Evolutionary conservation across 495 filamentous ascomycete genomes (phyloP).

Genomic region (Pyrenula aspistea): DNA sequence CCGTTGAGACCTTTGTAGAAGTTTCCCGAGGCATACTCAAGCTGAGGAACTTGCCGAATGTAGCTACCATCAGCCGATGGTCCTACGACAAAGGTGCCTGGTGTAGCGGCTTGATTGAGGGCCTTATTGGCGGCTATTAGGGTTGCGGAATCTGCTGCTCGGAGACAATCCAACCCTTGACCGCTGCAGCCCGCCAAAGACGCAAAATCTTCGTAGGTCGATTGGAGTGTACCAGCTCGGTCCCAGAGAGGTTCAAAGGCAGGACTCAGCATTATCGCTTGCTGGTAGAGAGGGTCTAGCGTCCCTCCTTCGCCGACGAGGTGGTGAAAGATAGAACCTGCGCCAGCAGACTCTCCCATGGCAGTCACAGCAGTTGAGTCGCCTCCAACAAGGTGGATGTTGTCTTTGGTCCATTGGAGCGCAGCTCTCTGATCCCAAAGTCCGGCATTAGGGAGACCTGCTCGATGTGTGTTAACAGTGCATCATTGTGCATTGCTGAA

Average conservation of each 20-base stretch:
- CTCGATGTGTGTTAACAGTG: not conserved
- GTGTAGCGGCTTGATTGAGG: conserved; percentile 15
- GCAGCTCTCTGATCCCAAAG: conserved; percentile 37
- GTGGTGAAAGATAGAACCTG: conserved; percentile 28
- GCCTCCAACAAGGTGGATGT: conserved; percentile 32
- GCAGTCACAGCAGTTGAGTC: conserved; percentile 30
- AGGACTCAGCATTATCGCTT: conserved; percentile 34
- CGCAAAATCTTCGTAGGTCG: conserved; percentile 30
- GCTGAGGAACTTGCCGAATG: conserved; percentile 28
- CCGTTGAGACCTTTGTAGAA: conserved; percentile 13
- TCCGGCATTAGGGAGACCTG: conserved; percentile 30
- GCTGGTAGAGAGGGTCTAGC: conserved; percentile 32
- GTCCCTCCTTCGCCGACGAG: conserved; percentile 23
- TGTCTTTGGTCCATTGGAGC: conserved; percentile 20
- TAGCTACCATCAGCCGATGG: conserved; percentile 32
- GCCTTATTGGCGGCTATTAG: conserved; percentile 27
- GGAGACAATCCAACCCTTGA: conserved; percentile 29
- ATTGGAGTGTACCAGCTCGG: conserved; percentile 21
- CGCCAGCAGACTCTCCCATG: conserved; percentile 30
- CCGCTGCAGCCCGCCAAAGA: conserved; percentile 30
- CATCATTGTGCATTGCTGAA: not conserved
- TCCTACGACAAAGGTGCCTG: conserved; percentile 30
- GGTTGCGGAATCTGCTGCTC: conserved; percentile 17
- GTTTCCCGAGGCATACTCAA: conserved; percentile 27
- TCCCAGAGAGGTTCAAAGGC: conserved; percentile 32